Percentiles rank a stretch among this genome's conserved stretches.
Conservation (phyloP, 371 early-diverging fungal species). For the Zopfochytrium polystomum region DNA sequence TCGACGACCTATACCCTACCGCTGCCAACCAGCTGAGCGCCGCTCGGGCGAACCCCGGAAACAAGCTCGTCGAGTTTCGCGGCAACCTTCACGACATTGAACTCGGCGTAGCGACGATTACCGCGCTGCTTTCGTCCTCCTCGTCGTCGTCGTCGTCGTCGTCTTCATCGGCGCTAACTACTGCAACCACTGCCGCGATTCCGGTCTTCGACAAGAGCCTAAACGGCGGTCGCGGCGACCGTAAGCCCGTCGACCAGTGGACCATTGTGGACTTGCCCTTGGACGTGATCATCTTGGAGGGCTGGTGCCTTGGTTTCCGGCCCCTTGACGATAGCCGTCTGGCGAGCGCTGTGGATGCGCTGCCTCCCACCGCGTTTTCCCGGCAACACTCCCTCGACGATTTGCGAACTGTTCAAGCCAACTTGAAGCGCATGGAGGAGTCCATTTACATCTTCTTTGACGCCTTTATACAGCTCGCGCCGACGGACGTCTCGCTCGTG, state of each 20-base stretch:
- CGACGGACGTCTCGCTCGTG: conserved; percentile 59
- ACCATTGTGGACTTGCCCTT: conserved; percentile 49
- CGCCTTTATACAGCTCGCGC: conserved; percentile 70
- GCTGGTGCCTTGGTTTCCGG: conserved; percentile 90
- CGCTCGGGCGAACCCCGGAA: conserved; percentile 51
- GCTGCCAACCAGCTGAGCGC: conserved; percentile 60
- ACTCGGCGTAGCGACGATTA: no score
- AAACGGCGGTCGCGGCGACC: conserved; percentile 77
- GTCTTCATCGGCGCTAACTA: conserved; percentile 42
- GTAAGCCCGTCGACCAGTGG: conserved; percentile 61
- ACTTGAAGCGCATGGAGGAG: conserved; percentile 54
- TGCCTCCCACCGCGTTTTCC: conserved; percentile 22
- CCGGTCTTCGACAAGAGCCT: conserved; percentile 82
- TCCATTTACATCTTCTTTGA: conserved; percentile 65
- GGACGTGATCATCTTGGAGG: conserved; percentile 87
- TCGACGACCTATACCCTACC: conserved; percentile 86
- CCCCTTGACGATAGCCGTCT: conserved; percentile 40
- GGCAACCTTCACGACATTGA: conserved; percentile 38
- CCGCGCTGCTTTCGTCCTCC: no score
- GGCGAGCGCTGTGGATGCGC: not conserved
- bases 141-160: conserved; percentile 64
- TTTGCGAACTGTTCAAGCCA: conserved; percentile 52
- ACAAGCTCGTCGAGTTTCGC: conserved; percentile 70
- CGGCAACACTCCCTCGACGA: conserved; percentile 43
- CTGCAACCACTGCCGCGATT: conserved; percentile 29